These are phyloP conservation scores for Sporothrix protearum DNA, from an alignment of 2,329 filamentous ascomycete species.

Conservation along the genomic window DNA sequence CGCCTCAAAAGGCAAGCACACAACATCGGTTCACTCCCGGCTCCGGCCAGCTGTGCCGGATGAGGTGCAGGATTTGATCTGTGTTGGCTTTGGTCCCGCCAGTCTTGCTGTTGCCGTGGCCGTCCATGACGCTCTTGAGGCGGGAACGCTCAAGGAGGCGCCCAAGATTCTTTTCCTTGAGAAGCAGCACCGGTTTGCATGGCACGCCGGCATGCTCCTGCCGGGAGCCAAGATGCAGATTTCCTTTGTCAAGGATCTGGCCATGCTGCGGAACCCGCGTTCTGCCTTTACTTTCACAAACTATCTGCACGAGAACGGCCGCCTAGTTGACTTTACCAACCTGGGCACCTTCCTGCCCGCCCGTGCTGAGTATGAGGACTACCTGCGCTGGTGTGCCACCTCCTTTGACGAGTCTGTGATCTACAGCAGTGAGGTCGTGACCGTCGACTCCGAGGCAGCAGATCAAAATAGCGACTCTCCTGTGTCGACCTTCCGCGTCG, in stretches of 20 bases:
- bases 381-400: slow-evolving; percentile 85
- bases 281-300: slow-evolving; percentile 95
- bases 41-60: slow-evolving; percentile 38
- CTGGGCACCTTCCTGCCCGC: slow-evolving; percentile 83
- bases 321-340: slow-evolving; percentile 90
- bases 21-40: slow-evolving; percentile 4
- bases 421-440: slow-evolving; percentile 74
- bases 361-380: slow-evolving; percentile 88
- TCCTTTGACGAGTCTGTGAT: slow-evolving; percentile 70
- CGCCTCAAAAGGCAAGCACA: slow-evolving; percentile 1
- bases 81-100: slow-evolving; percentile 89
- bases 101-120: slow-evolving; percentile 86
- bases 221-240: slow-evolving; percentile 96
- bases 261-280: slow-evolving; percentile 79
- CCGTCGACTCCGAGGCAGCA: slow-evolving; percentile 57
- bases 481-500: slow-evolving; percentile 64
- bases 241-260: slow-evolving; percentile 93
- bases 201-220: slow-evolving; percentile 94
- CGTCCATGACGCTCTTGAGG: slow-evolving; percentile 71
- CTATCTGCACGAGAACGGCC: slow-evolving; percentile 76
- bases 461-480: slow-evolving; percentile 30
- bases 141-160: slow-evolving; percentile 51
- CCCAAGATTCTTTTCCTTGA: slow-evolving; percentile 79
- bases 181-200: slow-evolving; percentile 76
- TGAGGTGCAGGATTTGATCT: slow-evolving; percentile 78